These are phyloP conservation scores for Imleria badia DNA, from an alignment of 768 basidiomycete genomes.

Conservation along the genomic window DNA sequence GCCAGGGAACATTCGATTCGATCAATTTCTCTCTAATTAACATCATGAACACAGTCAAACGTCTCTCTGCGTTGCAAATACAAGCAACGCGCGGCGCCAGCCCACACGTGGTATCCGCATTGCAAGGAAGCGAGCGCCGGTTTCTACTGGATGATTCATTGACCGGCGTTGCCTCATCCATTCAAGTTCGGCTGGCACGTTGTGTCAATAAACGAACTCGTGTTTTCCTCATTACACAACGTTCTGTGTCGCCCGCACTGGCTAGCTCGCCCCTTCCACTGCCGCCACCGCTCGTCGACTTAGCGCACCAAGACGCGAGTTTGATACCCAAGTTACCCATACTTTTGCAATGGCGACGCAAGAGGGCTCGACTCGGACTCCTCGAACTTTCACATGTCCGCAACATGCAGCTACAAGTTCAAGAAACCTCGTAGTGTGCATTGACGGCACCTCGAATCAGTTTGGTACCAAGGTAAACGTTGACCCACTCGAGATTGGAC, in stretches of 20 bases:
- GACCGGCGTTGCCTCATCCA: not conserved
- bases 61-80: too few species aligned
- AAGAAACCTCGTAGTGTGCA: constrained; percentile 33
- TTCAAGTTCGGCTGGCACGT: constrained; percentile 7
- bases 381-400: constrained; percentile 4
- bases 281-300: not conserved
- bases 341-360: constrained; percentile 4
- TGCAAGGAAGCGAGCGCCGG: not conserved
- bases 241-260: not conserved
- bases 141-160: not conserved
- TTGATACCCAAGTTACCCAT: not conserved
- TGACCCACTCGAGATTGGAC: not conserved
- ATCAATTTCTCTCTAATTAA: too few species aligned
- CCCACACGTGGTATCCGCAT: constrained; percentile 1
- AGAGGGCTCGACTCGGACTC: not conserved
- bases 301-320: not conserved
- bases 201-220: constrained; percentile 9
- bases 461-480: constrained; percentile 34
- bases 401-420: not conserved
- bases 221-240: constrained; percentile 1
- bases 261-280: not conserved
- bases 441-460: constrained; percentile 43
- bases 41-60: too few species aligned
- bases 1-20: too few species aligned
- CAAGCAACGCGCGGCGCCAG: too few species aligned